These are phyloP conservation scores for Anethum foeniculum DNA, from an alignment of 140 eudicot genomes.

Conservation along the genomic window DNA sequence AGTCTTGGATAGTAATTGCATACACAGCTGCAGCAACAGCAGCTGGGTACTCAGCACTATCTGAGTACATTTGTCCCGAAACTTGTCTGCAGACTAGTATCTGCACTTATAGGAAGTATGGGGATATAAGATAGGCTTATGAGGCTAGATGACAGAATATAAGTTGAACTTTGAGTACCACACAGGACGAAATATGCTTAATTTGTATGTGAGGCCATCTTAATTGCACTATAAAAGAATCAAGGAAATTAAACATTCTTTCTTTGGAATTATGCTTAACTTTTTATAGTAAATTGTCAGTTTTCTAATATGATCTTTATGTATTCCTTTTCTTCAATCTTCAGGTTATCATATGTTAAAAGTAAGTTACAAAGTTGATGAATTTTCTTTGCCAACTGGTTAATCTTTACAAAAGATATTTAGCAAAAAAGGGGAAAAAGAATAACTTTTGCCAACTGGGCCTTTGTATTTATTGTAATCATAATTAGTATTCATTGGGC, in stretches of 20 bases:
- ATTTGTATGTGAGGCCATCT: constrained; percentile 13
- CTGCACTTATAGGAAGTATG: constrained; percentile 18
- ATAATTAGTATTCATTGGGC: no score
- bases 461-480: no score
- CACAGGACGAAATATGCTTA: constrained; percentile 14
- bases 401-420: no score
- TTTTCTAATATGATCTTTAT: neutral
- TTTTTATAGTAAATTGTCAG: constrained; percentile 3
- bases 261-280: constrained; percentile 7
- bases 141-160: constrained; percentile 3
- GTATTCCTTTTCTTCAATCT: constrained; percentile 12
- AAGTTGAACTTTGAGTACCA: constrained; percentile 7
- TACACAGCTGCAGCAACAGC: constrained; percentile 93
- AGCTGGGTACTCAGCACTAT: constrained; percentile 43
- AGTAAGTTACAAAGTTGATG: neutral
- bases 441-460: no score
- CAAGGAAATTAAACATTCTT: constrained; percentile 9
- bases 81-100: constrained; percentile 60
- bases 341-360: constrained; percentile 8
- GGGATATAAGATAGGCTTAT: neutral
- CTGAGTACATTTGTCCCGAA: constrained; percentile 37
- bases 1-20: constrained; percentile 56
- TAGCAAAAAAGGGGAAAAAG: no score
- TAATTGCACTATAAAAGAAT: neutral
- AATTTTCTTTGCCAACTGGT: neutral